Base-by-base conservation (phyloP, 305 asterid species). In the Fraxinus greggii region DNA sequence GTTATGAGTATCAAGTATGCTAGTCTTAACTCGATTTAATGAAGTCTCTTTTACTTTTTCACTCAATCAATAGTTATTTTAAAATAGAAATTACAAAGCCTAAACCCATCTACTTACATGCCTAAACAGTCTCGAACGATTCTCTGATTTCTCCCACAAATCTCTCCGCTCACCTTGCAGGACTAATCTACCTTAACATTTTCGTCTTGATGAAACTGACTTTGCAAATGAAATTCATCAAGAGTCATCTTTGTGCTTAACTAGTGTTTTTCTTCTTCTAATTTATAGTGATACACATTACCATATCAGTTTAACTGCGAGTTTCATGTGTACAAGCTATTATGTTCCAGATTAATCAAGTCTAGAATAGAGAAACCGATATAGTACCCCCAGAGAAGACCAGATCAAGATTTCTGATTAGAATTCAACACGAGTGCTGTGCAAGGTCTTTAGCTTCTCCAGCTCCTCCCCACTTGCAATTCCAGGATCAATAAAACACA, bases 401-500 rank as follows among this genome's bases (percentile, higher is more conserved):
- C 33, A 63, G 21, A 36, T 33, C 40, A 78, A 83, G 76, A 75
- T 75, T n/a, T 24, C 72, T 40, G 42, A 78, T 88, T 90, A 92
- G 19, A 90, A 81, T 86, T 93, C 94, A 45, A 80, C 78, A 74
- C 83, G 90, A 76, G 82, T 81, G 82, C 94, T 86, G 70, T 81
- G 86, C 54, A 94, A 70, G 79, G 87, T 86, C 92, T 94, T 92
- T 81, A 92, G 88, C 85, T 83, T 82, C 79, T 90, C 91, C 86
- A 89, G 80, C 89, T 92, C 97, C 77, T 88, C 87, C 81, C 92
- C 94, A 45, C 56, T 56, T 28, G 94, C 95, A 79, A 94, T 84
- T 83, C 98, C 98, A 85, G 86, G 90, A 83, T 92, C 94, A 86
- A 92, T 67, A 84, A 80, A 89, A 84, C 97, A 92, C 74, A 94